Conservation (phyloP, 2,329 filamentous ascomycete genomes). For the Verticillium dahliae region DNA sequence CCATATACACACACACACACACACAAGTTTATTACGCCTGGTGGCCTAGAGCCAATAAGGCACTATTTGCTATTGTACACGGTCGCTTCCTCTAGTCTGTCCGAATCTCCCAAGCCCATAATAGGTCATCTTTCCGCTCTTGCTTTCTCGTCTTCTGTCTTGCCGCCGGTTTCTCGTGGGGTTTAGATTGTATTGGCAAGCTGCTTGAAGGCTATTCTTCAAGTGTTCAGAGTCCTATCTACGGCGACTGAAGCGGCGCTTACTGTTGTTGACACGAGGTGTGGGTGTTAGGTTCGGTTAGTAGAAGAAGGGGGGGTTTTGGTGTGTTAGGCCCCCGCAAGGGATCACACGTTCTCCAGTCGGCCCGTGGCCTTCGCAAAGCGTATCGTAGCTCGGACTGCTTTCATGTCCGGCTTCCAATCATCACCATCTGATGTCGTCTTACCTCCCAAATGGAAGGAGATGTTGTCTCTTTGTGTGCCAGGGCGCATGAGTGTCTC, state of each 20-base stretch:
- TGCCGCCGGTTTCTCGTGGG: not conserved
- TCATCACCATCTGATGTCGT: slow-evolving; percentile 12
- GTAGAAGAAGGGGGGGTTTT: not conserved
- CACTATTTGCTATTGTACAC: not conserved
- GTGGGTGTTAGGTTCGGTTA: slow-evolving; percentile 1
- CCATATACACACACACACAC: too few species aligned
- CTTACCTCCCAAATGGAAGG: not conserved
- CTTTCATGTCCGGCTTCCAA: slow-evolving; percentile 20
- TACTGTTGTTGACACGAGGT: slow-evolving; percentile 3
- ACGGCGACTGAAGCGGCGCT: not conserved
- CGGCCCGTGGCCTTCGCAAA: slow-evolving; percentile 20
- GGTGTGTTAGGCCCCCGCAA: not conserved
- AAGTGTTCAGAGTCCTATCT: slow-evolving; percentile 13
- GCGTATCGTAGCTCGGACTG: slow-evolving; percentile 19
- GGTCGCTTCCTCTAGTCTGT: not conserved
- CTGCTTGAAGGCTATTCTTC: slow-evolving; percentile 11
- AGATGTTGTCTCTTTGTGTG: not conserved
- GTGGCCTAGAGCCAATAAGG: not conserved
- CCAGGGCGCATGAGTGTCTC: not conserved
- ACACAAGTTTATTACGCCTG: not conserved
- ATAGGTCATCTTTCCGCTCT: not conserved
- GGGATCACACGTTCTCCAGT: slow-evolving; percentile 9
- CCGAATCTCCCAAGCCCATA: too few species aligned
- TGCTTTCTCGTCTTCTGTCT: not conserved
- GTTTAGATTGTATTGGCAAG: slow-evolving; percentile 6